Conservation (phyloP, 176 grass and related monocot species). For the Phyllostachys edulis region DNA sequence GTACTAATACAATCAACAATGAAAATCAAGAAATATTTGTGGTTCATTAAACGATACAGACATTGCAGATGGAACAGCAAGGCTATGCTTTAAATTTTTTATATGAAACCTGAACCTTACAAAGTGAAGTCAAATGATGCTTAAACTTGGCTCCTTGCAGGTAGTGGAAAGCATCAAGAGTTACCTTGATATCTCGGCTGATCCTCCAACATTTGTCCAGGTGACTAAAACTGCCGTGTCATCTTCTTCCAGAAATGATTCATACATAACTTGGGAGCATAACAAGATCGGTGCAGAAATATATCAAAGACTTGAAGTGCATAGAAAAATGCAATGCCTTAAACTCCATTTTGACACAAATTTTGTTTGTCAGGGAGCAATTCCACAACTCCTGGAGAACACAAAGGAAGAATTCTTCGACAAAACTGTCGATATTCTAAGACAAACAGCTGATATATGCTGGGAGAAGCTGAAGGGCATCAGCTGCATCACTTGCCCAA, state of each 20-base stretch:
- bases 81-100: not conserved
- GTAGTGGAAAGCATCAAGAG: constrained; percentile 54
- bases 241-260: not conserved
- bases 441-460: constrained; percentile 42
- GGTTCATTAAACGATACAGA: not conserved
- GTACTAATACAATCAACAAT: not conserved
- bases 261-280: not conserved
- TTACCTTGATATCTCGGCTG: constrained; percentile 61
- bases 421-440: constrained; percentile 27
- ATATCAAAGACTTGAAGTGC: not conserved
- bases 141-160: constrained; percentile 22
- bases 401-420: constrained; percentile 62
- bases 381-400: constrained; percentile 48
- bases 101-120: not conserved
- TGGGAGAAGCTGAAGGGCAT: constrained; percentile 63
- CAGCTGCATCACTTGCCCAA: constrained; percentile 49
- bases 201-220: constrained; percentile 71
- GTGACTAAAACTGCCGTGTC: constrained; percentile 17
- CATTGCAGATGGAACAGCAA: not conserved
- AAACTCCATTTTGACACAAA: not conserved
- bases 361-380: constrained; percentile 44
- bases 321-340: not conserved
- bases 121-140: not conserved
- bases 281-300: not conserved
- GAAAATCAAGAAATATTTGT: not conserved